These are phyloP conservation scores for Neoboletus magnificus DNA, from an alignment of 768 basidiomycete genomes.

Conservation along the genomic window DNA sequence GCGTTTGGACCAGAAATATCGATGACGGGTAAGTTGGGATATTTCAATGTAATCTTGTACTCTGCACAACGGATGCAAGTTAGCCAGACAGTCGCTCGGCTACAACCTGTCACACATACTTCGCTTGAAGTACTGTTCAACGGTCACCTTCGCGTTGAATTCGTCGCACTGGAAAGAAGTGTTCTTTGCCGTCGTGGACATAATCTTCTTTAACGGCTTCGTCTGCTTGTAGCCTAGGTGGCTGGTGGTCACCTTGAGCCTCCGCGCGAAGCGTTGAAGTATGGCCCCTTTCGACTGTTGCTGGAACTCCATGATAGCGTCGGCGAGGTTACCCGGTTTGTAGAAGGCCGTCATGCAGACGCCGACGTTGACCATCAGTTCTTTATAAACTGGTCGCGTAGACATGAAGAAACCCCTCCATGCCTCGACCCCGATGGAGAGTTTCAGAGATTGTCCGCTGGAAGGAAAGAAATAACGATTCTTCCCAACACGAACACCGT, in stretches of 20 bases:
- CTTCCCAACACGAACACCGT: slow-evolving; percentile 46
- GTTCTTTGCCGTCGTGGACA: slow-evolving; percentile 38
- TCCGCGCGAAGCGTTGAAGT: slow-evolving; percentile 47
- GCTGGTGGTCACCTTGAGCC: slow-evolving; percentile 53
- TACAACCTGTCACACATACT: slow-evolving; percentile 41
- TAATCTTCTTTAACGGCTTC: slow-evolving; percentile 45
- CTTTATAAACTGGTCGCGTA: slow-evolving; percentile 45
- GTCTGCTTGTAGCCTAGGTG: slow-evolving; percentile 53
- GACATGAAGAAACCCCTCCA: slow-evolving; percentile 52
- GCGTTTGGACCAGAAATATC: slow-evolving; percentile 43
- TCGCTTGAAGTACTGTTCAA: slow-evolving; percentile 59
- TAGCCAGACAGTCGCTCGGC: neutral
- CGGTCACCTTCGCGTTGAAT: slow-evolving; percentile 47
- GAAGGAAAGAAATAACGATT: slow-evolving; percentile 52
- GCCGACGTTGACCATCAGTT: slow-evolving; percentile 53
- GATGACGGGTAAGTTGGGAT: slow-evolving; percentile 54
- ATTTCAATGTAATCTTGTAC: slow-evolving; percentile 49
- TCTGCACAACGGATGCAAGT: slow-evolving; percentile 36
- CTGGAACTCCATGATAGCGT: slow-evolving; percentile 51
- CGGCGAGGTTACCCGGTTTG: slow-evolving; percentile 58
- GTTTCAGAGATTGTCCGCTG: slow-evolving; percentile 12
- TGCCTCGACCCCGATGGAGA: slow-evolving; percentile 42
- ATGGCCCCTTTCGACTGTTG: slow-evolving; percentile 40
- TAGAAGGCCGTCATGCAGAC: slow-evolving; percentile 55
- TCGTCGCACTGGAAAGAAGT: slow-evolving; percentile 59